A percentile compares a stretch with the other conserved stretches of the same genome.
These are phyloP conservation scores for Hypoxylon sp. DNA, from an alignment of 2,329 filamentous ascomycete species.

Conservation along the genomic window DNA sequence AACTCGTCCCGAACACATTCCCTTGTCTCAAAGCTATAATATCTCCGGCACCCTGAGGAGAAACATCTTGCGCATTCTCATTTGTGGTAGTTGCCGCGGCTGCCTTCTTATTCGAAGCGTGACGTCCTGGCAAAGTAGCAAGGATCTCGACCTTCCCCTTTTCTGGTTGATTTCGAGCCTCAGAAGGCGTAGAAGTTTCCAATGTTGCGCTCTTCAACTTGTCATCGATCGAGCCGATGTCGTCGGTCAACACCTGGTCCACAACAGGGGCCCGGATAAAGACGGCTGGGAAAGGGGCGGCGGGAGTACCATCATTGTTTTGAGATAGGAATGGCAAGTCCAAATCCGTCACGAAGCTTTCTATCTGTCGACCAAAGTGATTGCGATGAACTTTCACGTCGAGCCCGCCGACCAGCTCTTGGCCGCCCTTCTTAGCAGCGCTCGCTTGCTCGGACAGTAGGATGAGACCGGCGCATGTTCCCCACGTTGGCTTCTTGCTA, in stretches of 20 bases:
- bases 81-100: slow-evolving; percentile 44
- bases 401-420: slow-evolving; percentile 91
- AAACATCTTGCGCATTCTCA: slow-evolving; percentile 38
- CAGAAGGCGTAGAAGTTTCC: slow-evolving; percentile 39
- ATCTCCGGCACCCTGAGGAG: slow-evolving; percentile 65
- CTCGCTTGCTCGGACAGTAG: slow-evolving; percentile 88
- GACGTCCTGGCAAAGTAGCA: slow-evolving; percentile 57
- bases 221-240: slow-evolving; percentile 51
- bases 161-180: slow-evolving; percentile 25
- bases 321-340: slow-evolving; percentile 72
- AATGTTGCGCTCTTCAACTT: slow-evolving; percentile 40
- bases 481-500: slow-evolving; percentile 85
- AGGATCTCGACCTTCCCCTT: slow-evolving; percentile 57
- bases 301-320: slow-evolving; percentile 40
- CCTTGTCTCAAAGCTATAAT: slow-evolving; percentile 90
- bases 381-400: slow-evolving; percentile 92
- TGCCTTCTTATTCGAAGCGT: slow-evolving; percentile 50
- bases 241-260: slow-evolving; percentile 73
- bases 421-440: slow-evolving; percentile 86
- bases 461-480: slow-evolving; percentile 94
- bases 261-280: slow-evolving; percentile 97
- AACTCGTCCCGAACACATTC: slow-evolving; percentile 93
- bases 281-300: slow-evolving; percentile 75
- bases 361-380: slow-evolving; percentile 91
- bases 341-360: slow-evolving; percentile 84